Percentiles rank a stretch among this genome's conserved stretches.
Conservation (phyloP, 495 filamentous ascomycete genomes). For the Penicillium diatomitis region DNA sequence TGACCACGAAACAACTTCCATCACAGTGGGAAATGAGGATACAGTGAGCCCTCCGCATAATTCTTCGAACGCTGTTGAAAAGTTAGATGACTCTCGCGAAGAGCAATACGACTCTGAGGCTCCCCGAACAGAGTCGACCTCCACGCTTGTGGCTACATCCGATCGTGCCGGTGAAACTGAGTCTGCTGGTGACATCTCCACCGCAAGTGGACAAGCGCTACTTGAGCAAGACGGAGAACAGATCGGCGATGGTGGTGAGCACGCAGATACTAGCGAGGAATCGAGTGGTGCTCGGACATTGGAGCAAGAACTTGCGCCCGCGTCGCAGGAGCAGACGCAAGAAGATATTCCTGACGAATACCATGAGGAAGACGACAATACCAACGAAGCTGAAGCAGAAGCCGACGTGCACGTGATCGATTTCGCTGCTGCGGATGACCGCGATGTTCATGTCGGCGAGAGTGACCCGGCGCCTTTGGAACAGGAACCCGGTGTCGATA, state of each 20-base stretch:
- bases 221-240: conserved; percentile 6
- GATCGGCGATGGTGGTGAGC: conserved; percentile 7
- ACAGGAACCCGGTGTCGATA: conserved; percentile 13
- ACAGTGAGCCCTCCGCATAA: background rate
- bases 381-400: background rate
- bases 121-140: conserved; percentile 24
- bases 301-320: conserved; percentile 6
- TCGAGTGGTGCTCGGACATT: conserved; percentile 7
- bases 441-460: conserved; percentile 1
- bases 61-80: conserved; percentile 1
- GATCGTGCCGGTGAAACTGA: conserved; percentile 9
- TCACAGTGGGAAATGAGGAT: background rate
- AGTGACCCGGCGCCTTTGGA: conserved; percentile 11
- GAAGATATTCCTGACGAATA: background rate
- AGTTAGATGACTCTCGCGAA: background rate
- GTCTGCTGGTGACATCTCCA: conserved; percentile 7
- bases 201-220: background rate
- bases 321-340: conserved; percentile 1
- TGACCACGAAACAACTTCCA: too few relatives aligned
- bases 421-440: background rate
- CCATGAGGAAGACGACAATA: conserved; percentile 2
- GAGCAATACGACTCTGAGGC: conserved; percentile 21
- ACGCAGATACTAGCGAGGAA: conserved; percentile 1
- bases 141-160: conserved; percentile 17
- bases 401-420: background rate